Conservation (phyloP, 2,329 filamentous ascomycete genomes). For the Chalara sp. region DNA sequence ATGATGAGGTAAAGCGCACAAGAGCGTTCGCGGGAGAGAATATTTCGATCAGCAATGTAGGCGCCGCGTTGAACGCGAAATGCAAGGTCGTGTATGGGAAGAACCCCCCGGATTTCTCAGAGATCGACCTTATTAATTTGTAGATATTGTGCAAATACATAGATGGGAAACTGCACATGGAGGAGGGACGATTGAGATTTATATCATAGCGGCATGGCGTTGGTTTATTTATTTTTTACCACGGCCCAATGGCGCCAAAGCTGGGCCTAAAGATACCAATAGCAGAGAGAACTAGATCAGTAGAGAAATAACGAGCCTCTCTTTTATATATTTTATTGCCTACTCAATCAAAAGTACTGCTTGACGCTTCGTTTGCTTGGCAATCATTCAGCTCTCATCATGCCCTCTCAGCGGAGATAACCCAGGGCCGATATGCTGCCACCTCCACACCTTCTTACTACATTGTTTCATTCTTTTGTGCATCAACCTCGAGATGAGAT, state of each 20-base stretch:
- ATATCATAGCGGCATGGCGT: not conserved
- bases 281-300: not conserved
- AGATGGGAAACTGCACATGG: no score
- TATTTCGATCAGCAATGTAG: conserved; percentile 93
- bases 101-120: conserved; percentile 84
- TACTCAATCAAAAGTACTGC: no score
- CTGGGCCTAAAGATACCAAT: not conserved
- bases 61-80: conserved; percentile 79
- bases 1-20: conserved; percentile 82
- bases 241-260: not conserved
- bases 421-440: no score
- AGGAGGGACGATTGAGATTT: not conserved
- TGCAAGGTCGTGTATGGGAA: conserved; percentile 75
- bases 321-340: no score
- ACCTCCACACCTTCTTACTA: no score
- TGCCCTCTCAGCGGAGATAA: no score
- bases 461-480: no score
- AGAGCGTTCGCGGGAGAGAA: conserved; percentile 47
- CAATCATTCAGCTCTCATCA: no score
- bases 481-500: no score
- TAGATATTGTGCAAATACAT: conserved; percentile 27
- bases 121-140: conserved; percentile 78
- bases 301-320: no score
- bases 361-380: no score
- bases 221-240: not conserved